Percentiles rank a stretch among this genome's conserved stretches.
Conservation (phyloP, 225 moss, liverwort and hornwort species). For the Polytrichum commune region DNA sequence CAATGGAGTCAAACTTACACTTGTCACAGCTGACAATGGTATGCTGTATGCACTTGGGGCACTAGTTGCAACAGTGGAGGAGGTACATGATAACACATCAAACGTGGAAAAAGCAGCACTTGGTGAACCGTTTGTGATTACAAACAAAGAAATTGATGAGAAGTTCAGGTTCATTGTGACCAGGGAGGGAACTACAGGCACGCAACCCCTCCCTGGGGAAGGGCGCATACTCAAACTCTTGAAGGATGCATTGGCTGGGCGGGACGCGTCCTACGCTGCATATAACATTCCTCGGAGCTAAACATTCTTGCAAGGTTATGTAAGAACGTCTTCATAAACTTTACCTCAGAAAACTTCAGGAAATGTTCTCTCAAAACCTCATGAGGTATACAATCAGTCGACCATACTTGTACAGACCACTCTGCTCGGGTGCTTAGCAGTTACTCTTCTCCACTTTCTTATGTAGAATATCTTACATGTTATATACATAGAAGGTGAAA, state of each 20-base stretch:
- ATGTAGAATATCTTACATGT: too few relatives aligned
- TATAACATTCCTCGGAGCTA: conserved; percentile 56
- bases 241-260: conserved; percentile 56
- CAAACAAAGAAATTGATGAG: conserved; percentile 4
- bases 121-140: conserved; percentile 21
- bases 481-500: too few relatives aligned
- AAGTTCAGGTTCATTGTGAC: conserved; percentile 45
- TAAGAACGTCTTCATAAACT: too few relatives aligned
- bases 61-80: conserved; percentile 71
- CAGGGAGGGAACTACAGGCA: conserved; percentile 73
- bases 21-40: conserved; percentile 72
- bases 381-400: too few relatives aligned
- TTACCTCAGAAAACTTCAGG: too few relatives aligned
- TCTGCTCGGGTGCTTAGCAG: too few relatives aligned
- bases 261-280: conserved; percentile 51
- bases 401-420: too few relatives aligned
- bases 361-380: too few relatives aligned
- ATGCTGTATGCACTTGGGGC: conserved; percentile 59
- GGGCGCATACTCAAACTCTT: conserved; percentile 75
- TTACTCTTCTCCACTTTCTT: too few relatives aligned
- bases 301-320: neutral
- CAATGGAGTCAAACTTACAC: conserved; percentile 76
- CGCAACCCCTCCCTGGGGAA: conserved; percentile 74
- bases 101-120: conserved; percentile 32
- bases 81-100: conserved; percentile 7